A percentile compares a stretch with the other conserved stretches of the same genome.
These are phyloP conservation scores for Metschnikowia matae DNA, from an alignment of 805 yeast species.

Conservation along the genomic window DNA sequence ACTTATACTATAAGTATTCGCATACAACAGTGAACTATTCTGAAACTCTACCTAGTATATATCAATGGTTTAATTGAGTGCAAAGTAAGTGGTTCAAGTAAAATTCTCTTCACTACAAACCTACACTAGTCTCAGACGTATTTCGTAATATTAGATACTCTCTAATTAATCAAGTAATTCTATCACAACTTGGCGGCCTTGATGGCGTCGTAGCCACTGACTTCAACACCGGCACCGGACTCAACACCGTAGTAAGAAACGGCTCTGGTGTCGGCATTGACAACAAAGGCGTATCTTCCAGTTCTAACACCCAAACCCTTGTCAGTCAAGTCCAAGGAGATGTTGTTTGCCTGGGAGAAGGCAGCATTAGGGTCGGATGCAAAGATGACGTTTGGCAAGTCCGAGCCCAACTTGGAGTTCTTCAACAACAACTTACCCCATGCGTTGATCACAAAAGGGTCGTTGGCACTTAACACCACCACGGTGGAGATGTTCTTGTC, in stretches of 20 bases:
- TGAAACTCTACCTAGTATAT: too few species aligned
- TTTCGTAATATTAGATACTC: too few species aligned
- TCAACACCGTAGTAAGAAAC: conserved; percentile 38
- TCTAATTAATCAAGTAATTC: too few species aligned
- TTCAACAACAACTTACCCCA: conserved; percentile 41
- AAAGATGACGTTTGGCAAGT: conserved; percentile 29
- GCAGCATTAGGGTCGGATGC: conserved; percentile 39
- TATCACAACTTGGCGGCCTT: conserved; percentile 31
- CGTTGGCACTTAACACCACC: conserved; percentile 38
- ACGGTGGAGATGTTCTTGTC: conserved; percentile 29
- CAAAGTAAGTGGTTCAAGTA: too few species aligned
- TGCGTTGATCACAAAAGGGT: conserved; percentile 41
- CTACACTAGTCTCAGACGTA: too few species aligned
- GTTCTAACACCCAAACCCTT: conserved; percentile 38
- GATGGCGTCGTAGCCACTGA: conserved; percentile 37
- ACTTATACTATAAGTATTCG: too few species aligned
- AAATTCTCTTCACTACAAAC: too few species aligned
- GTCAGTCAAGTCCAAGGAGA: conserved; percentile 33
- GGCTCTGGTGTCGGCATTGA: conserved; percentile 39
- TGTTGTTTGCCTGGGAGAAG: conserved; percentile 27
- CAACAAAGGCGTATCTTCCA: conserved; percentile 37
- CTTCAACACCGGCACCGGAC: conserved; percentile 28
- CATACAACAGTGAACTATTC: too few species aligned
- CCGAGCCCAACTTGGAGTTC: conserved; percentile 17
- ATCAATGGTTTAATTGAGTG: too few species aligned